Evolutionary conservation across 1,139 yeast genomes (phyloP), one percentile per base, ranked within the genome.

Genomic region (Pichiaceae sp.): DNA sequence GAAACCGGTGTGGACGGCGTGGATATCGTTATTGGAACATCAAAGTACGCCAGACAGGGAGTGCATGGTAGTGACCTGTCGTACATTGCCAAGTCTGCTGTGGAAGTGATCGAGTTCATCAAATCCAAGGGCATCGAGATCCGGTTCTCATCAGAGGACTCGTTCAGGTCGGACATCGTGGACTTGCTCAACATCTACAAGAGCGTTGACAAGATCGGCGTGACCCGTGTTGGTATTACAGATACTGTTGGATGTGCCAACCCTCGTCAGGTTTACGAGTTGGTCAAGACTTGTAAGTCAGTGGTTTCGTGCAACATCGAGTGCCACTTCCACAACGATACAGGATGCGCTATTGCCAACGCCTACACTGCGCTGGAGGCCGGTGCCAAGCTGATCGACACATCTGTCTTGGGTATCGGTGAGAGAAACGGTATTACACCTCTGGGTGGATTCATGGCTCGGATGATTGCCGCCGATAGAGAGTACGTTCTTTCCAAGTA

Each of bases 11-110:
- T 91, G 42, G 97, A 91, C 59, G 98, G 98, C 64, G 97, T 91
- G 42, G 97, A 91, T 66, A 96, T 91, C 37, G 97, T 91, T 38
- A 91, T 91, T 64, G 98, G 97, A 48, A 91, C 98, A 21, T 89
- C 97, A 16, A 95, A 85, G 62, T 91, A 87, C 62, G 71, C 91
- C 56, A 81, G 97, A 67, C 83, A 89, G 63, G 89, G 78, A 63
- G 84, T 96, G 17, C 97, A 91, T 62, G 98, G 98, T 60, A 91
- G 91, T 72, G 98, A 91, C 66, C 91, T 91, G 97, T 83, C 85
- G 63, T 91, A 91, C 69, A 91, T 91, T 62, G 95, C 97, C 56
- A 84, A 91, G 70, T 72, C 85, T 54, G 98, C 98, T 33, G 74
- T 91, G 49, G 97, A 91, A 65, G 98, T 91, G 44, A 91, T 91